These are phyloP conservation scores for Eragrostis curvula DNA, from an alignment of 176 grass and related monocot species.

Conservation along the genomic window DNA sequence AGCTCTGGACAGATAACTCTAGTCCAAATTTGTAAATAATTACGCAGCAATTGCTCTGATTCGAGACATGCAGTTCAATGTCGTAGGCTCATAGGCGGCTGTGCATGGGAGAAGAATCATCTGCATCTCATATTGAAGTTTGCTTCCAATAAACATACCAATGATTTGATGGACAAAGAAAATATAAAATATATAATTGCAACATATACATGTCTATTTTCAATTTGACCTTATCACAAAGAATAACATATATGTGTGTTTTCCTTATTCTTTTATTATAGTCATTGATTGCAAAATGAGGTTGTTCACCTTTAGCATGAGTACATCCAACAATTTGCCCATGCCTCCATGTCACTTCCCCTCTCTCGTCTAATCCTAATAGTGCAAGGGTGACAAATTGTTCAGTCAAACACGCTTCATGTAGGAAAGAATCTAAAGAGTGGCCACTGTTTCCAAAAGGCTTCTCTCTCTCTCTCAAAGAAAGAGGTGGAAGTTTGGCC, in stretches of 20 bases:
- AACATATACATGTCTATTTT: not conserved
- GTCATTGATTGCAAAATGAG: conserved; percentile 18
- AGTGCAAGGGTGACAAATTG: conserved; percentile 80
- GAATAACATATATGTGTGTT: not conserved
- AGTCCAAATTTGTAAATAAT: conserved; percentile 36
- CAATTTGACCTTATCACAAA: conserved; percentile 44
- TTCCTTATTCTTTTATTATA: not conserved
- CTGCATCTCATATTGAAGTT: not conserved
- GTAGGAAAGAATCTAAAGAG: conserved; percentile 87
- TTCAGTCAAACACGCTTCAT: conserved; percentile 99
- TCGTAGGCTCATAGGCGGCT: not conserved
- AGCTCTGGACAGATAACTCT: conserved; percentile 32
- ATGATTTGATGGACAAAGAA: conserved; percentile 13
- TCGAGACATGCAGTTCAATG: conserved; percentile 3
- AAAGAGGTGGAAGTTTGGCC: conserved; percentile 35
- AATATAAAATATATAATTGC: not conserved
- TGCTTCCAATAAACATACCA: not conserved
- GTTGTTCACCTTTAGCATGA: conserved; percentile 28
- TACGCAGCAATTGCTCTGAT: conserved; percentile 18
- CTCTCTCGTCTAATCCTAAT: conserved; percentile 70
- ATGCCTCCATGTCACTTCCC: conserved; percentile 20
- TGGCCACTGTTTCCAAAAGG: conserved; percentile 62
- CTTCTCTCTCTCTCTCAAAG: conserved; percentile 36
- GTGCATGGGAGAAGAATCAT: conserved; percentile 21
- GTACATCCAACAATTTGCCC: conserved; percentile 56